Conservation (phyloP, 2,329 filamentous ascomycete species). For the Cercospora beticola region DNA sequence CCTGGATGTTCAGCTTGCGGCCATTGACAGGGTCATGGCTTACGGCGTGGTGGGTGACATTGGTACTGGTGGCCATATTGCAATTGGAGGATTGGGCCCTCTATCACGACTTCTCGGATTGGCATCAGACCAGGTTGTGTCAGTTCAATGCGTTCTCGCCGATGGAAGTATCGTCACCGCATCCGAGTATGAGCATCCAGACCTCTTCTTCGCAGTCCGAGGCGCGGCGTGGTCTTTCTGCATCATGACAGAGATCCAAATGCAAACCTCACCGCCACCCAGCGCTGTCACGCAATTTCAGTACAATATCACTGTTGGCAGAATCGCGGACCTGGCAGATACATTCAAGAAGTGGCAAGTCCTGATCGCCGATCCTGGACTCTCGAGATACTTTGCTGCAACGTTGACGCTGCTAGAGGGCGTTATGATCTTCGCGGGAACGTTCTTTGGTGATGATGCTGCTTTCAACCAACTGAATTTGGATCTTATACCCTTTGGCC, state of each 20-base stretch:
- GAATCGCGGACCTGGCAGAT: conserved; percentile 19
- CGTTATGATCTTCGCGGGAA: conserved; percentile 23
- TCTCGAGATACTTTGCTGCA: conserved; percentile 23
- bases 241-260: conserved; percentile 32
- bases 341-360: conserved; percentile 26
- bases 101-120: conserved; percentile 57
- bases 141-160: conserved; percentile 43
- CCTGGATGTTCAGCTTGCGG: conserved; percentile 12
- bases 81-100: conserved; percentile 38
- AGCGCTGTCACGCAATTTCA: conserved; percentile 24
- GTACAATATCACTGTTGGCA: conserved; percentile 25
- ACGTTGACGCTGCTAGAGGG: conserved; percentile 20
- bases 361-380: conserved; percentile 20
- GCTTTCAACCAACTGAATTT: conserved; percentile 24
- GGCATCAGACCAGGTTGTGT: conserved; percentile 50
- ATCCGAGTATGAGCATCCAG: conserved; percentile 34
- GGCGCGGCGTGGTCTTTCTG: conserved; percentile 32
- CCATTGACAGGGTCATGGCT: conserved; percentile 16
- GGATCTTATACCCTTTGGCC: conserved; percentile 13
- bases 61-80: conserved; percentile 24
- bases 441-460: conserved; percentile 20
- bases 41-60: conserved; percentile 21
- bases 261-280: conserved; percentile 30
- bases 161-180: conserved; percentile 41
- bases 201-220: conserved; percentile 34